Evolutionary conservation across 2,329 filamentous ascomycete genomes (phyloP).

Genomic region (Fusarium odoratissimum): DNA sequence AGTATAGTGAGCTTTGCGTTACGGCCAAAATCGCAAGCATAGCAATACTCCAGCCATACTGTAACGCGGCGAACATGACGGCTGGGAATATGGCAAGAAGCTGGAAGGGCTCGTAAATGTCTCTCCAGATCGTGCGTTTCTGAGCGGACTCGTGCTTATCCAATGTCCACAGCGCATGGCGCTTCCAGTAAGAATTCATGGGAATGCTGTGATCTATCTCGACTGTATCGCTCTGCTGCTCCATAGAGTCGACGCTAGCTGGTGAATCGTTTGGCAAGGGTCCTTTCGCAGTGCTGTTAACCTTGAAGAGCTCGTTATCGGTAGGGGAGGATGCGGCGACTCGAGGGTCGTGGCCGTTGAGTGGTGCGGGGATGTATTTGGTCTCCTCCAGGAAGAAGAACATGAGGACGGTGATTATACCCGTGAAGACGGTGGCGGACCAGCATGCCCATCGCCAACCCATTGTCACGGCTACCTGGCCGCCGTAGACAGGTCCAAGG

Average conservation of each 20-base stretch:
- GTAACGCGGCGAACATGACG: conserved; percentile 4
- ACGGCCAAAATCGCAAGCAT: conserved; percentile 36
- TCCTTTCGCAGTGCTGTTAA: neutral
- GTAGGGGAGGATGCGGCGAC: rapidly evolving
- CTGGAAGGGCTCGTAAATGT: conserved; percentile 22
- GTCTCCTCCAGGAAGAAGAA: conserved; percentile 52
- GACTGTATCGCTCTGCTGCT: neutral
- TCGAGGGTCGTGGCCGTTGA: neutral
- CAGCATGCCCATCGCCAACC: conserved; percentile 56
- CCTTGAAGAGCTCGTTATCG: neutral
- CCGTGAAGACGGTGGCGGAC: conserved; percentile 41
- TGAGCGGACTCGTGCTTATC: conserved; percentile 6
- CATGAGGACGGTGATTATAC: conserved; percentile 28
- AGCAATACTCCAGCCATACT: conserved; percentile 29
- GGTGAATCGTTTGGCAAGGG: neutral
- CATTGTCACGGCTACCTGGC: conserved; percentile 17
- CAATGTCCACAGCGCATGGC: conserved; percentile 15
- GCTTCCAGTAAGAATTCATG: conserved; percentile 17
- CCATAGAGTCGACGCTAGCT: neutral
- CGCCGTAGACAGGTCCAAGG: conserved; percentile 29
- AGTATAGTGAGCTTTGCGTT: conserved; percentile 17
- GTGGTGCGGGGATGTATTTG: neutral
- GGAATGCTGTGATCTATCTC: conserved; percentile 18
- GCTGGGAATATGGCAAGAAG: conserved; percentile 11
- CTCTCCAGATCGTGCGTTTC: conserved; percentile 2